Evolutionary conservation across 2,329 filamentous ascomycete species (phyloP).

Genomic region (Diaporthe citriasiana): DNA sequence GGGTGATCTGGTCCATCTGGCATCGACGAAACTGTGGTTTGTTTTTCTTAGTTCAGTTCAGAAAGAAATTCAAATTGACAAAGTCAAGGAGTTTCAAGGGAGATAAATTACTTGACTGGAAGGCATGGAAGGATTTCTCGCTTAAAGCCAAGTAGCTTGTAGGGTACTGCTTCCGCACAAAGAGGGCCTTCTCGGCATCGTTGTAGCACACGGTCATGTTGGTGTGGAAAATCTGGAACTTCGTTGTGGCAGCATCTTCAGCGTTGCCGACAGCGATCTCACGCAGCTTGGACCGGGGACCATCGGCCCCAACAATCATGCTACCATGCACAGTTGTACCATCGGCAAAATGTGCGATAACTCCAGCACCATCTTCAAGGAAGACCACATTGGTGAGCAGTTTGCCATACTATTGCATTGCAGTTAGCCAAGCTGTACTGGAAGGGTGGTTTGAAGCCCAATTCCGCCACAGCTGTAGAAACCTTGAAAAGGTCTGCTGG

Average conservation of each 20-base stretch:
- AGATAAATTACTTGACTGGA: neutral
- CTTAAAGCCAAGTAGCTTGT: constrained; percentile 23
- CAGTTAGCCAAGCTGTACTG: neutral
- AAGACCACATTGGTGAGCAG: constrained; percentile 1
- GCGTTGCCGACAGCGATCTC: constrained; percentile 18
- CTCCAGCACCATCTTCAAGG: neutral
- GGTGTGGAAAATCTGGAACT: constrained; percentile 15
- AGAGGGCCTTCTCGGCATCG: constrained; percentile 9
- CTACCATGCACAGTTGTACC: neutral
- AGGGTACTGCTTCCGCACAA: constrained; percentile 4
- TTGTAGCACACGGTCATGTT: constrained; percentile 25
- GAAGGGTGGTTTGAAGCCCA: neutral
- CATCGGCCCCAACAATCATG: constrained; percentile 9
- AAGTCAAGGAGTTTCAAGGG: too few species aligned
- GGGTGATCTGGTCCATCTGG: constrained; percentile 7
- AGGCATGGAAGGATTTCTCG: constrained; percentile 14
- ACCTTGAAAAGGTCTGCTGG: neutral
- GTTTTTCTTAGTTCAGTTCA: neutral
- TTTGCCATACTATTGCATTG: constrained; percentile 3
- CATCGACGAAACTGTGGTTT: constrained; percentile 9
- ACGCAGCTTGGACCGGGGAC: constrained; percentile 18
- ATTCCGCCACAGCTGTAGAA: too few species aligned
- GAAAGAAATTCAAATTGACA: neutral
- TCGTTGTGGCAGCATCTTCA: constrained; percentile 6
- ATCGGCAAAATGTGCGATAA: neutral